Base-by-base conservation (phyloP, 2,329 filamentous ascomycete genomes). In the Trichoderma pleuroti region DNA sequence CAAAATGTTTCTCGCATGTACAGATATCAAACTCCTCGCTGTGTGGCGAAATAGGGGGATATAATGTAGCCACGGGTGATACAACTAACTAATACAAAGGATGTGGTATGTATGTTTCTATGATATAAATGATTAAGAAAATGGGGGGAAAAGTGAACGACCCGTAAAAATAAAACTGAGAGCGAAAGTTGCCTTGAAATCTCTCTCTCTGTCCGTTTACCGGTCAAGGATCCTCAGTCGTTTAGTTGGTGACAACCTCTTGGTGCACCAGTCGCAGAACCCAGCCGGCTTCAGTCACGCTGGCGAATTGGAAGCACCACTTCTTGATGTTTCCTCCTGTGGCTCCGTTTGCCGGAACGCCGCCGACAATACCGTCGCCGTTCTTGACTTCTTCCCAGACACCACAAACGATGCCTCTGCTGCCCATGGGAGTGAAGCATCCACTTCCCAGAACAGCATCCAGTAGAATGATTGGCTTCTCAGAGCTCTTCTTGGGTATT, bases 371-470 rank as follows among this genome's bases (percentile, higher is more conserved):
- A 28, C 88, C 87, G 28, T 88, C 84, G 73, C 87, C 87, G 73
- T 90, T 87, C 62, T 89, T 89, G 75, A 91, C 83, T 74, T 93
- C 90, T 79, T 96, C 92, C 89, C 93, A 96, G 42, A 98, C 91
- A 74, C 92, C 94, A 70, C 97, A 90, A 1, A 96, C 93, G 76
- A 98, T 95, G 60, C 94, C 94, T 39, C 92, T 92, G 74, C 92
- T 89, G 6, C 93, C 94, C 72, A 97, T 89, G 21, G 92, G 85
- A 74, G 94, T 92, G 81, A 97, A 97, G 77, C 92, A 94, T 70
- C 89, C 92, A 78, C 94, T 93, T 12, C 92, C 92, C 2, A 98
- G 84, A 61, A 94, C 94, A 1, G 93, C 93, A 79, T 98, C 95
- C 0, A 98, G 85, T 42, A 97, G 81, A 1, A 91, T 85, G 72